A percentile compares a stretch with the other conserved stretches of the same genome.
These are phyloP conservation scores for Odontarrhena argentea DNA, from an alignment of 345 rosid genomes.

Conservation along the genomic window DNA sequence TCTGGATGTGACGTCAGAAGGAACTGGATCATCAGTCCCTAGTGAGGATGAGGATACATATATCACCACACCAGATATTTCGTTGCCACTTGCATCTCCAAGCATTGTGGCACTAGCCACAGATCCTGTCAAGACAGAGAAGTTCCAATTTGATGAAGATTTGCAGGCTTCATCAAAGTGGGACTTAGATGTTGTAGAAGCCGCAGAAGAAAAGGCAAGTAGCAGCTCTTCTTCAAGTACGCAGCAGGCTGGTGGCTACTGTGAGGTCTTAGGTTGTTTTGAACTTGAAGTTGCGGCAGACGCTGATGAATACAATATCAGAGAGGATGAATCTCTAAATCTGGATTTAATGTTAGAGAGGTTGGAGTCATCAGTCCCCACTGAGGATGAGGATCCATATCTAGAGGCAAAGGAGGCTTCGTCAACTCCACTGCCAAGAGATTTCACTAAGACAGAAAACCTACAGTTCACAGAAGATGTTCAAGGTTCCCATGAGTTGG, in stretches of 20 bases:
- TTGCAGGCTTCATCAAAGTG: slow-evolving; percentile 25
- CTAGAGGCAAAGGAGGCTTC: slow-evolving; percentile 40
- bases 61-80: slow-evolving; percentile 38
- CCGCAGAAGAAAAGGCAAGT: slow-evolving; percentile 19
- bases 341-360: too few species aligned
- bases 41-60: slow-evolving; percentile 45
- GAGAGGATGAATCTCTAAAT: slow-evolving; percentile 29
- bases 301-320: slow-evolving; percentile 22
- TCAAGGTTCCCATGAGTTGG: slow-evolving; percentile 29
- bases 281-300: slow-evolving; percentile 17
- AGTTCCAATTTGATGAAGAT: slow-evolving; percentile 36
- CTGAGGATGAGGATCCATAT: slow-evolving; percentile 38
- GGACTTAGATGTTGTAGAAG: slow-evolving; percentile 34
- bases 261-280: slow-evolving; percentile 30
- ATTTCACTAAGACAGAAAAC: slow-evolving; percentile 34
- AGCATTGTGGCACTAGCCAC: slow-evolving; percentile 18
- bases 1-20: slow-evolving; percentile 49
- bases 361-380: slow-evolving; percentile 32
- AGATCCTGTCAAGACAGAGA: slow-evolving; percentile 35
- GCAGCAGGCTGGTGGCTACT: slow-evolving; percentile 22
- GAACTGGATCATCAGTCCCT: slow-evolving; percentile 42
- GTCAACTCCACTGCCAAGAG: slow-evolving; percentile 30
- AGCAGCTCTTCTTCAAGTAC: not conserved
- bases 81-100: slow-evolving; percentile 33
- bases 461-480: slow-evolving; percentile 36